These are phyloP conservation scores for Trichoderma semiorbis DNA, from an alignment of 2,329 filamentous ascomycete species.

Conservation along the genomic window DNA sequence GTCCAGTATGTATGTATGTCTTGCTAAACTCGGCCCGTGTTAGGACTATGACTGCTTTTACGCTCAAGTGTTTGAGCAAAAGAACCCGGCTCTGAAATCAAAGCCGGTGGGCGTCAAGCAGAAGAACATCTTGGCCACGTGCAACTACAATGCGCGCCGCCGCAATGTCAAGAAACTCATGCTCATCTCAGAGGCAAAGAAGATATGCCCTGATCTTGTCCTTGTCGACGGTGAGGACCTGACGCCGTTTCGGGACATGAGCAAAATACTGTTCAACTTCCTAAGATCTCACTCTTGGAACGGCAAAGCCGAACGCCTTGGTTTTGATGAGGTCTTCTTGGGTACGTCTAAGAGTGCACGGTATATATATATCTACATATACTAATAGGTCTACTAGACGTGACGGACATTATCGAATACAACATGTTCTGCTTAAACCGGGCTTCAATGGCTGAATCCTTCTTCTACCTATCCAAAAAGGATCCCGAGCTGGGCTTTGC, in stretches of 20 bases:
- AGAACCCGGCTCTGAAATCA: conserved; percentile 67
- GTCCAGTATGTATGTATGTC: not conserved
- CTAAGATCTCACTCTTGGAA: conserved; percentile 75
- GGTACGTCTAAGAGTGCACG: conserved; percentile 30
- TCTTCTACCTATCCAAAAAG: conserved; percentile 70
- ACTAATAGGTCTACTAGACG: conserved; percentile 51
- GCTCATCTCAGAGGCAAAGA: conserved; percentile 76
- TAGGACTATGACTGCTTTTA: conserved; percentile 92
- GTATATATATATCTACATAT: not conserved
- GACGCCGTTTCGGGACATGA: conserved; percentile 78
- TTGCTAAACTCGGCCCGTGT: conserved; percentile 14
- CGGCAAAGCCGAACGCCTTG: conserved; percentile 71
- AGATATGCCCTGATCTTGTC: conserved; percentile 76
- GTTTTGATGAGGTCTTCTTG: conserved; percentile 79
- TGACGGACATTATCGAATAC: conserved; percentile 81
- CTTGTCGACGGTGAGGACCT: conserved; percentile 85
- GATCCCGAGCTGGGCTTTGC: conserved; percentile 78
- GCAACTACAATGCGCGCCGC: conserved; percentile 85
- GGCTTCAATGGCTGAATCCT: conserved; percentile 62
- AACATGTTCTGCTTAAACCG: conserved; percentile 70
- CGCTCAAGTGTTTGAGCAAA: conserved; percentile 82
- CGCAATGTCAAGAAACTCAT: conserved; percentile 78
- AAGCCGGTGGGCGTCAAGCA: conserved; percentile 82
- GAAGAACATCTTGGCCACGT: conserved; percentile 89
- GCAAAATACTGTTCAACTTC: conserved; percentile 74